Percentiles rank a stretch among this genome's conserved stretches.
Conservation (phyloP, 495 filamentous ascomycete genomes). For the Pseudoneurospora amorphoporcata region DNA sequence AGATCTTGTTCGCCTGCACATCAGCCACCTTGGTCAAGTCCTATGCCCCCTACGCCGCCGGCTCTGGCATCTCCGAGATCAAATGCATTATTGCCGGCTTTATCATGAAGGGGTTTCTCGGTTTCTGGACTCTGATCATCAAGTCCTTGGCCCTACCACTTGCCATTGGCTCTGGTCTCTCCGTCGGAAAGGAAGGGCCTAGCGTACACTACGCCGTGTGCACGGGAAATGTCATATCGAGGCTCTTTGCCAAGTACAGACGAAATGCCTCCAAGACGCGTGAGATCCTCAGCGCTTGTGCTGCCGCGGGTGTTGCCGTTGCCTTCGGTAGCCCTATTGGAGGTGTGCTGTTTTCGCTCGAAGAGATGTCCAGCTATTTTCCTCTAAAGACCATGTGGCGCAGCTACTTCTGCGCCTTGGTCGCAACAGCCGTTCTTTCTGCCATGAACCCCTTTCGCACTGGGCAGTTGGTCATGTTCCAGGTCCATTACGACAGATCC, state of each 20-base stretch:
- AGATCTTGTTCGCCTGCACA: conserved; percentile 73
- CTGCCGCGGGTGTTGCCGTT: conserved; percentile 90
- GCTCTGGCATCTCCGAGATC: conserved; percentile 96
- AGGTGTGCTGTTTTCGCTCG: conserved; percentile 90
- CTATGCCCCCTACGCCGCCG: conserved; percentile 93
- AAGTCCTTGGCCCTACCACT: conserved; percentile 88
- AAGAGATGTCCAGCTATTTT: conserved; percentile 98
- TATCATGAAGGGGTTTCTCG: conserved; percentile 97
- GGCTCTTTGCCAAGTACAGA: conserved; percentile 86
- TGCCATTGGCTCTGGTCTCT: conserved; percentile 89
- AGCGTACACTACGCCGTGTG: conserved; percentile 98
- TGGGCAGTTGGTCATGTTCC: conserved; percentile 99
- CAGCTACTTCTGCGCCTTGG: conserved; percentile 94
- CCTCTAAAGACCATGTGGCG: conserved; percentile 97
- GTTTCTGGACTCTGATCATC: conserved; percentile 84
- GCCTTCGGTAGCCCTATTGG: conserved; percentile 97
- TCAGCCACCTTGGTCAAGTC: conserved; percentile 80
- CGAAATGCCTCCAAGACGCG: conserved; percentile 89
- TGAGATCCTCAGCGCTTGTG: conserved; percentile 89
- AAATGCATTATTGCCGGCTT: conserved; percentile 99
- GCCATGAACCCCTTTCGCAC: conserved; percentile 97
- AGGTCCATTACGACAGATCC: conserved; percentile 86
- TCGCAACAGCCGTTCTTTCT: conserved; percentile 87
- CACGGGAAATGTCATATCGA: conserved; percentile 92
- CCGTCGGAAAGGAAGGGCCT: conserved; percentile 93